Percentiles rank a stretch among this genome's conserved stretches.
These are phyloP conservation scores for Vitis hybrid DNA, from an alignment of 177 flowering plant genomes.

Conservation along the genomic window DNA sequence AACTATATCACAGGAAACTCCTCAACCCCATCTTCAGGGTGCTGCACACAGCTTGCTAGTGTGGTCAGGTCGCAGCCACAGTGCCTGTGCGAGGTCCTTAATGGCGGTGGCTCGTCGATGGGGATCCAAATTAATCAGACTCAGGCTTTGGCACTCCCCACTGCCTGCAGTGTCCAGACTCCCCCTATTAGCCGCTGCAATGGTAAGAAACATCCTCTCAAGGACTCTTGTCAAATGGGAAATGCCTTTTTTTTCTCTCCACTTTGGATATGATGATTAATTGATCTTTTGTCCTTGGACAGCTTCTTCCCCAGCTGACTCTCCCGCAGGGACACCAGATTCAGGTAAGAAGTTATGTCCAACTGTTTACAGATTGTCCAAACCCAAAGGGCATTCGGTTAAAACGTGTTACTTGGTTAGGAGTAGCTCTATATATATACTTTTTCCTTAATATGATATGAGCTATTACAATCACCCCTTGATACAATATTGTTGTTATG, in stretches of 20 bases:
- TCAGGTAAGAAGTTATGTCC: neutral
- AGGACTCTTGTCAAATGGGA: too few species aligned
- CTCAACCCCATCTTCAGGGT: conserved; percentile 42
- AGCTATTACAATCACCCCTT: too few species aligned
- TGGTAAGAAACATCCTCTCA: conserved; percentile 11
- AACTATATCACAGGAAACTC: conserved; percentile 53
- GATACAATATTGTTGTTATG: too few species aligned
- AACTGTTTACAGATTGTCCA: too few species aligned
- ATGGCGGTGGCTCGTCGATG: conserved; percentile 18
- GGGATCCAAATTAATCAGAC: conserved; percentile 21
- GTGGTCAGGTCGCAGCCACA: conserved; percentile 28
- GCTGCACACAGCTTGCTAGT: conserved; percentile 42
- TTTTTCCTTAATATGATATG: too few species aligned
- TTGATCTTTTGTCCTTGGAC: neutral
- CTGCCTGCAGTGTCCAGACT: conserved; percentile 23
- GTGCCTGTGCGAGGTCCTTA: conserved; percentile 33
- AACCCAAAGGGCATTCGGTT: too few species aligned
- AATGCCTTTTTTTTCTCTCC: too few species aligned
- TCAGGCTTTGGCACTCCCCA: conserved; percentile 17
- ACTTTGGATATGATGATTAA: too few species aligned
- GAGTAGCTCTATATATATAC: too few species aligned
- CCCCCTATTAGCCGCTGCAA: conserved; percentile 27
- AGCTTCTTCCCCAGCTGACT: conserved; percentile 8
- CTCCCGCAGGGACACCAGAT: conserved; percentile 11
- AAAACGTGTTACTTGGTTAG: too few species aligned